Percentiles rank a stretch among this genome's conserved stretches.
phyloP scores from a whole-genome alignment of 441 rosid genomes.

The Populus hybrid region DNA sequence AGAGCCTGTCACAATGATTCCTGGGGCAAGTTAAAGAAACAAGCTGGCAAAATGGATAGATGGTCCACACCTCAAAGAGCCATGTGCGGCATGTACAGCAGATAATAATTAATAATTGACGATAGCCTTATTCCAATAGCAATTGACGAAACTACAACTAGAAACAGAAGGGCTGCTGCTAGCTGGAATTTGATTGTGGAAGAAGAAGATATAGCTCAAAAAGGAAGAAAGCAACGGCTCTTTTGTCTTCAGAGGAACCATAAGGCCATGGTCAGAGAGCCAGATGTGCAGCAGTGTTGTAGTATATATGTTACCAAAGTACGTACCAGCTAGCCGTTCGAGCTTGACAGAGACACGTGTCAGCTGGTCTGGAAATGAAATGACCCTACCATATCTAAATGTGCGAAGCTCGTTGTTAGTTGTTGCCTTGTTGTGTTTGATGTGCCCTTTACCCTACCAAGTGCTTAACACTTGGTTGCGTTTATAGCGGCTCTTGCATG shows the following conservation, averaged over 20 bases:
- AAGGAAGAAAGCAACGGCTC: conserved; percentile 17
- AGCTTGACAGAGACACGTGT: conserved; percentile 13
- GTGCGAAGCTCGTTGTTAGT: not conserved
- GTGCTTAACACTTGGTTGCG: not conserved
- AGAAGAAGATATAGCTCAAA: not conserved
- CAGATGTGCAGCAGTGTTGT: not conserved
- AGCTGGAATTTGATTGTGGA: conserved; percentile 21
- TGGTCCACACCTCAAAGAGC: not conserved
- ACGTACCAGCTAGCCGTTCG: conserved; percentile 27
- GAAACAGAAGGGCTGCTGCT: not conserved
- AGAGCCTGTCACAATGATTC: not conserved
- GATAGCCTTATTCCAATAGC: conserved; percentile 16
- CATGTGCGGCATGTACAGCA: not conserved
- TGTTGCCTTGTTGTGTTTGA: conserved; percentile 18
- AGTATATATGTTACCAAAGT: not conserved
- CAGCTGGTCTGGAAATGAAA: not conserved
- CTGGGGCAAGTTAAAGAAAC: not conserved
- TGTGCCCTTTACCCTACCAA: not conserved
- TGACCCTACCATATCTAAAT: conserved; percentile 17
- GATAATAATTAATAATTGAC: not conserved
- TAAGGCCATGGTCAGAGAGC: not conserved
- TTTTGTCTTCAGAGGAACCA: not conserved
- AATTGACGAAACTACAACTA: not conserved
- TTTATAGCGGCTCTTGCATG: not conserved
- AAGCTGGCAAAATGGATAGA: not conserved